Evolutionary conservation across 495 filamentous ascomycete species (phyloP).

Genomic region (Penicillium canariense): DNA sequence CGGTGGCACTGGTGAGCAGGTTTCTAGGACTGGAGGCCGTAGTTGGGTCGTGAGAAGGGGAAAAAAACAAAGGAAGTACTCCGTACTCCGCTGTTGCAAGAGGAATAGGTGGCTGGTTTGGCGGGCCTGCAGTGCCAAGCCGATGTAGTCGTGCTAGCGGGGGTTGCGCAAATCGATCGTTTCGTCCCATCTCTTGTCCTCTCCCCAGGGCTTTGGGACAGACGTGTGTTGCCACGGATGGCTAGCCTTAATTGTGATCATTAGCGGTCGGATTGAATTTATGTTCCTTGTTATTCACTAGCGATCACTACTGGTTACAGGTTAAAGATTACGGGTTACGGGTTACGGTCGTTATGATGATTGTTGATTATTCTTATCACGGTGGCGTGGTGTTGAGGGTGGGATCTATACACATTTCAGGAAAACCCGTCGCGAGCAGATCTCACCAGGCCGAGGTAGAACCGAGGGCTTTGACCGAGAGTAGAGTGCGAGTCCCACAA

Average conservation of each 20-base stretch:
- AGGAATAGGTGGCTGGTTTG: neutral
- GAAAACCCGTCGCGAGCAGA: no score
- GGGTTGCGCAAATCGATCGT: slow-evolving; percentile 1
- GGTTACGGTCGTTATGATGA: no score
- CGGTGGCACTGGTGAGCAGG: slow-evolving; percentile 1
- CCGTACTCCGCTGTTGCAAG: no score
- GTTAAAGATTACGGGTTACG: no score
- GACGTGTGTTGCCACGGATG: neutral
- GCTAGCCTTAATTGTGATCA: slow-evolving; percentile 10
- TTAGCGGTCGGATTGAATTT: slow-evolving; percentile 15
- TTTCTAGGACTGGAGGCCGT: neutral
- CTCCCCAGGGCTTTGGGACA: slow-evolving; percentile 8
- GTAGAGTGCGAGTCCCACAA: no score
- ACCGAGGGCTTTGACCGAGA: no score
- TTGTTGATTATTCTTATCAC: no score
- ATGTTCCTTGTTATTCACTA: no score
- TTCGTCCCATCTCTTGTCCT: neutral
- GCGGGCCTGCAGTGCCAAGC: neutral
- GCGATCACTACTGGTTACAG: no score
- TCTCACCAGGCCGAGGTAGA: no score
- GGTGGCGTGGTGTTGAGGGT: no score
- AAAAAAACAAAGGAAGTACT: neutral
- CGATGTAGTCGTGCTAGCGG: neutral
- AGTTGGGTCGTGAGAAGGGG: neutral
- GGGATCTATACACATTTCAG: no score